Conservation (phyloP, 2,329 filamentous ascomycete species). For the Arthroderma sp. region DNA sequence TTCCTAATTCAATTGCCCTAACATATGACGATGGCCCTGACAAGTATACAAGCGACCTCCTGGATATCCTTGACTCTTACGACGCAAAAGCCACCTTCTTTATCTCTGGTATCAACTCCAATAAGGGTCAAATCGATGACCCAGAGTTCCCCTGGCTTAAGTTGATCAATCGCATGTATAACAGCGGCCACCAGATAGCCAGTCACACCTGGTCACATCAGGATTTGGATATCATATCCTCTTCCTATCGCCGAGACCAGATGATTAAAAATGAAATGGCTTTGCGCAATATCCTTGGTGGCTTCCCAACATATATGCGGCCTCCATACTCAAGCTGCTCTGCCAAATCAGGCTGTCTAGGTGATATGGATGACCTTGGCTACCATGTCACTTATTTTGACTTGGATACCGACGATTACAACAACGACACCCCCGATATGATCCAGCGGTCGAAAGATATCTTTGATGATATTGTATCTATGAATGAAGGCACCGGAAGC, state of each 20-base stretch:
- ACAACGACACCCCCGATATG: constrained; percentile 22
- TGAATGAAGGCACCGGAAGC: constrained; percentile 15
- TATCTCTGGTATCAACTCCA: constrained; percentile 40
- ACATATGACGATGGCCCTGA: constrained; percentile 57
- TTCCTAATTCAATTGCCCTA: constrained; percentile 48
- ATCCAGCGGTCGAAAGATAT: constrained; percentile 30
- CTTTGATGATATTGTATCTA: constrained; percentile 22
- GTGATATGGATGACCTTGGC: constrained; percentile 32
- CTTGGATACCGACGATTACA: constrained; percentile 36
- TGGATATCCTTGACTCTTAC: constrained; percentile 48
- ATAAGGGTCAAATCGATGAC: constrained; percentile 33
- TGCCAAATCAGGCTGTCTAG: constrained; percentile 24
- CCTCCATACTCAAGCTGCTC: constrained; percentile 36
- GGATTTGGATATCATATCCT: constrained; percentile 29
- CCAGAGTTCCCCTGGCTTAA: constrained; percentile 25
- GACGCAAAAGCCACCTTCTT: constrained; percentile 56
- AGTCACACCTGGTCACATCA: constrained; percentile 42
- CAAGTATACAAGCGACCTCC: constrained; percentile 46
- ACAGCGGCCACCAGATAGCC: constrained; percentile 37
- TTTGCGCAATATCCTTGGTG: constrained; percentile 34
- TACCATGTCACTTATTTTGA: constrained; percentile 38
- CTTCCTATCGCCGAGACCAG: constrained; percentile 26
- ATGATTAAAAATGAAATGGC: constrained; percentile 37
- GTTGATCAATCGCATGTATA: constrained; percentile 29
- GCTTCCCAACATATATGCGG: constrained; percentile 41